Base-by-base conservation (phyloP, 192 early-diverging fungal species). In the Coemansia guatemalensis region DNA sequence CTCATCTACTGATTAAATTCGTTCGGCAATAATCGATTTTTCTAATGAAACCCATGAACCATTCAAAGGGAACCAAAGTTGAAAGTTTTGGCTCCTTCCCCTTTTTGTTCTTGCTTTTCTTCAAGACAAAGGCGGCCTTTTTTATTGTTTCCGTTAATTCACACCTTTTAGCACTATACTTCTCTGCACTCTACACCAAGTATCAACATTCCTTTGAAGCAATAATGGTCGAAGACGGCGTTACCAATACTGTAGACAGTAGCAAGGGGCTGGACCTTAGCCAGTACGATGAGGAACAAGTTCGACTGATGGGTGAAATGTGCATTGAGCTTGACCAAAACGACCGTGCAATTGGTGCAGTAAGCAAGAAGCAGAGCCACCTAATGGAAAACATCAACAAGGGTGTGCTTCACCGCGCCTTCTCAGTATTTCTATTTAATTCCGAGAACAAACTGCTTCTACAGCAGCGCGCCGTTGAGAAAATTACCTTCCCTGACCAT, bases 401-500 rank as follows among this genome's bases (percentile, higher is more conserved):
- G 60, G 92, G 92, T 11, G 83, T 95, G 33, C 82, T 99, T 39
- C 97, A 99, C 82, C 89, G 97, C 33, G 97, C 97, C 33, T 99
- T 99, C 79, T 90, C 87, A 35, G 94, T 97, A 24, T 99, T 99
- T 65, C 76, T 99, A 29, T 99, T 99, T 87, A 89, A 94, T 83
- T 82, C 81, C 6, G 76, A 93, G 55, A 89, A 88, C 78, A 85
- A 91, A 70, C 87, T 96, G 8, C 83, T 99, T 23, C 84, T 99
- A 51, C 97, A 99, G 71, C 95, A 99, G 77, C 90, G 97, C 20
- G 90, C 97, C 4, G 74, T 76, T 20, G 97, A 97, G 77, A 99
- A 99, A 77, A 99, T 99, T 73, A 99, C 97, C 5, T 99, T 99
- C 80, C 97, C 97, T 9, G 88, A 90, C 48, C 89, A 88, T 82